phyloP scores from a whole-genome alignment of 2,329 filamentous ascomycete species.

The Apiospora aurea region DNA sequence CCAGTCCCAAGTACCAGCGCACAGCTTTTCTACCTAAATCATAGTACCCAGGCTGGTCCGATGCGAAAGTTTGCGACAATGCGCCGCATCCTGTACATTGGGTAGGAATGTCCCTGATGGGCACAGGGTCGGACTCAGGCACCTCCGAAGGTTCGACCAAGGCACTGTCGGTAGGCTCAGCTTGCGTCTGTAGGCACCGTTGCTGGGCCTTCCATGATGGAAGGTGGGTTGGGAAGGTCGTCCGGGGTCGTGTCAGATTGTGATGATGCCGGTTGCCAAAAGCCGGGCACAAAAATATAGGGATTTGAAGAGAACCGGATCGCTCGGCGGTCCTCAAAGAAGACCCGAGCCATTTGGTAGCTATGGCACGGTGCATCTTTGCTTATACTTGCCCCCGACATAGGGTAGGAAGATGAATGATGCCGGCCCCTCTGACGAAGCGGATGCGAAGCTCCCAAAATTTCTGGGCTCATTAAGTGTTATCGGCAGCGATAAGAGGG shows the following conservation, averaged over 20 bases:
- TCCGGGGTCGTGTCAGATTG: neutral
- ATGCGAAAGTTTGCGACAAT: constrained; percentile 62
- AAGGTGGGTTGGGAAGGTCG: constrained; percentile 22
- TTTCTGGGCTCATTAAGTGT: constrained; percentile 3
- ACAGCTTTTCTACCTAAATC: constrained; percentile 59
- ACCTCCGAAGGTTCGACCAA: neutral
- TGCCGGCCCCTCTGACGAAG: neutral
- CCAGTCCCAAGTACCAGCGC: constrained; percentile 52
- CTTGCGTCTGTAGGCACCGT: constrained; percentile 41
- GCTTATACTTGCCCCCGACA: neutral
- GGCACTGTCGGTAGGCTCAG: constrained; percentile 23
- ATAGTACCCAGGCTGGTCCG: constrained; percentile 64
- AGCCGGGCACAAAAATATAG: constrained; percentile 57
- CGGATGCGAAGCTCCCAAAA: constrained; percentile 7
- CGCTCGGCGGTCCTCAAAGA: constrained; percentile 52
- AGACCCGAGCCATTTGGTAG: constrained; percentile 51
- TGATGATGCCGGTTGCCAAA: constrained; percentile 39
- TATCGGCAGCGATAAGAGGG: constrained; percentile 11
- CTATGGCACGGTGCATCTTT: constrained; percentile 53
- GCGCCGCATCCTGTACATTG: constrained; percentile 72
- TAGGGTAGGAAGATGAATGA: neutral
- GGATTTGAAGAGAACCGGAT: constrained; percentile 47
- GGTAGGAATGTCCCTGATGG: constrained; percentile 52
- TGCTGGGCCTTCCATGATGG: constrained; percentile 34
- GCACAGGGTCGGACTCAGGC: constrained; percentile 26